Conservation (phyloP, 1,284 basidiomycete species). For the Mycena sp. region DNA sequence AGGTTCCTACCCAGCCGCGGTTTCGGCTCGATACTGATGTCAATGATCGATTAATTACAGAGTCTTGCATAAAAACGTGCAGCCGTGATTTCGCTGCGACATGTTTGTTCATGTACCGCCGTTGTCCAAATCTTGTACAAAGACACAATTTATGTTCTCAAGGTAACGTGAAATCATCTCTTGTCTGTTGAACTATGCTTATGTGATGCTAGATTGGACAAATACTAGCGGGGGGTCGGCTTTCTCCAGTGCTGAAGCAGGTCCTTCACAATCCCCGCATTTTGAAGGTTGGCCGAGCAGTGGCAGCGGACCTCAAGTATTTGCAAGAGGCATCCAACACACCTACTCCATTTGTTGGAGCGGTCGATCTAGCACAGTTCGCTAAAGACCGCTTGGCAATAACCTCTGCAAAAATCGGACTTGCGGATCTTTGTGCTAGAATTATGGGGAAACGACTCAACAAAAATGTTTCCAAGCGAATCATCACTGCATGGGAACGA, state of each 20-base stretch:
- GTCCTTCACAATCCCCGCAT: conserved; percentile 28
- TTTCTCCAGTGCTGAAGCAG: conserved; percentile 22
- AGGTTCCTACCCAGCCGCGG: too few relatives aligned
- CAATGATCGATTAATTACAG: too few relatives aligned
- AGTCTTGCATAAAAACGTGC: too few relatives aligned
- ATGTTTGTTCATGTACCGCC: too few relatives aligned
- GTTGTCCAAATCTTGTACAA: too few relatives aligned
- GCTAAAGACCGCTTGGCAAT: conserved; percentile 28
- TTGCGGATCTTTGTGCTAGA: conserved; percentile 5
- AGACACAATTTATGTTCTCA: too few relatives aligned
- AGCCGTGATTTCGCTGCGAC: too few relatives aligned
- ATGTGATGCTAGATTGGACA: conserved; percentile 24
- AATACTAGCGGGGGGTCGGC: conserved; percentile 18
- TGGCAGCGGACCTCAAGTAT: conserved; percentile 29
- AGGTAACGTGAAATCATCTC: too few relatives aligned
- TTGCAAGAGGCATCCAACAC: conserved; percentile 22
- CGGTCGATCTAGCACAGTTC: conserved; percentile 27
- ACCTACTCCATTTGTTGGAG: conserved; percentile 22
- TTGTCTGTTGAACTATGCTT: too few relatives aligned
- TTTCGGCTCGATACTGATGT: too few relatives aligned
- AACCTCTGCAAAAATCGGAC: conserved; percentile 1
- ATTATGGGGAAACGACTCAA: conserved; percentile 16
- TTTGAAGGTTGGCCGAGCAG: conserved; percentile 27
- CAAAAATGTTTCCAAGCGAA: conserved; percentile 29
- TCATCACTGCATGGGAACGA: conserved; percentile 29